Evolutionary conservation across 2,329 filamentous ascomycete species (phyloP), one percentile per base, ranked within the genome.

Genomic region (Aurifilum marmelostoma): DNA sequence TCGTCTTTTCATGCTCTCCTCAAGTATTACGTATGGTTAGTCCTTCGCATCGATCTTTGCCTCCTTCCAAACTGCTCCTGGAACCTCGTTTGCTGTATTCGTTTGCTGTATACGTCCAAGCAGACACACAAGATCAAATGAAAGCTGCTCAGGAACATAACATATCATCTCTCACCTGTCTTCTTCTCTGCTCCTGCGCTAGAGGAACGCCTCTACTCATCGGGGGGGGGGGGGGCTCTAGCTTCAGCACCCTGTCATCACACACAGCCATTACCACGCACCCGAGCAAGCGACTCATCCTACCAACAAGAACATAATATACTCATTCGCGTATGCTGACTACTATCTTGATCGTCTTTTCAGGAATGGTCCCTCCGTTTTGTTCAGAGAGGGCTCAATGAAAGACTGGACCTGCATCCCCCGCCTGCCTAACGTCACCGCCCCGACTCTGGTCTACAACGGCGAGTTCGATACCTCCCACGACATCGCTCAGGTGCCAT

Each of bases 381-480:
- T 54, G 50, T 4, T 54, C 11, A 24, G 50, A 27, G 50, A 54
- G 11, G 50, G 50, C n/a, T 54, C 50, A 21, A 54, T 54, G 50
- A 54, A 54, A 24, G 24, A 34, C 11, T 75, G 73, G 72, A 73
- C 69, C 1, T 66, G 68, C 64, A 71, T 74, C 11, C 63, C 73
- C 1, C 69, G 66, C 24, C 74, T 75, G 7, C 63, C 68, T 9
- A 52, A 72, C 6, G 75, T 76, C 47, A 73, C 61, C 14, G 73
- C 61, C 5, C 70, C 72, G 11, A 75, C 74, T 18, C 67, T 76
- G 3, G 67, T 76, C 37, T 75, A 73, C 63, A 76, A 75, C 34
- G 73, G 73, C 37, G 74, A 75, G 32, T 73, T 73, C 64, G 74
- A 75, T 59, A 75, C 73, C 1, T 75, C 74, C 4, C 73, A 75